Conservation (phyloP, 768 basidiomycete genomes). For the Pulveroboletus sp. region DNA sequence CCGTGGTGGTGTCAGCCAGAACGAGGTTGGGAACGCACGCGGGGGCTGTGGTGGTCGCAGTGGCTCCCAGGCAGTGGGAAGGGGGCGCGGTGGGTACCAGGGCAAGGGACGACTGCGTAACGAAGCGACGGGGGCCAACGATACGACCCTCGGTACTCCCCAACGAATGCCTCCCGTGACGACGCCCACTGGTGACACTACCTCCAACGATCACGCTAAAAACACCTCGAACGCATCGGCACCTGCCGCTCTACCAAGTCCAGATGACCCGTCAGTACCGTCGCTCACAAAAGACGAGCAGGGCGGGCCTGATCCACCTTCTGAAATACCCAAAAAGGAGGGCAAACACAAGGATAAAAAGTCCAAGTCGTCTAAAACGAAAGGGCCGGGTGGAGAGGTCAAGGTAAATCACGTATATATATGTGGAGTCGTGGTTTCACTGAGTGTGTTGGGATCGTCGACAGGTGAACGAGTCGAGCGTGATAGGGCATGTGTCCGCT, state of each 20-base stretch:
- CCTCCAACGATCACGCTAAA: background rate
- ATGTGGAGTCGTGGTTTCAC: background rate
- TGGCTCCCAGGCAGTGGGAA: conserved; percentile 21
- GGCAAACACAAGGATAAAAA: conserved; percentile 21
- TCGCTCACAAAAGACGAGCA: conserved; percentile 3
- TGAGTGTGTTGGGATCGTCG: conserved; percentile 1
- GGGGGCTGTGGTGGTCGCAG: conserved; percentile 5
- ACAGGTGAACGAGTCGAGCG: conserved; percentile 2
- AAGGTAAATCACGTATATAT: conserved; percentile 14
- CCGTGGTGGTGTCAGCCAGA: background rate
- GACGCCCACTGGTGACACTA: conserved; percentile 14
- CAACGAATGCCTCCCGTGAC: conserved; percentile 43
- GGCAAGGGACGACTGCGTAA: conserved; percentile 19
- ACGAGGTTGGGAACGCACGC: conserved; percentile 13
- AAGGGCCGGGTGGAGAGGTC: conserved; percentile 1
- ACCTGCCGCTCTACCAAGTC: no score
- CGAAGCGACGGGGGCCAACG: conserved; percentile 59
- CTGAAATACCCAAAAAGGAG: conserved; percentile 14
- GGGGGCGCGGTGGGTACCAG: conserved; percentile 31
- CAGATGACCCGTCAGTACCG: background rate
- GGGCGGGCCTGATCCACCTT: background rate
- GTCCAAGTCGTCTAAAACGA: conserved; percentile 9
- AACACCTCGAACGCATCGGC: background rate
- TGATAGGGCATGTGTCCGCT: background rate
- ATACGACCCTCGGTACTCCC: conserved; percentile 65